phyloP scores from a whole-genome alignment of 352 stramenopile species.

The Globisporangium perplexum region DNA sequence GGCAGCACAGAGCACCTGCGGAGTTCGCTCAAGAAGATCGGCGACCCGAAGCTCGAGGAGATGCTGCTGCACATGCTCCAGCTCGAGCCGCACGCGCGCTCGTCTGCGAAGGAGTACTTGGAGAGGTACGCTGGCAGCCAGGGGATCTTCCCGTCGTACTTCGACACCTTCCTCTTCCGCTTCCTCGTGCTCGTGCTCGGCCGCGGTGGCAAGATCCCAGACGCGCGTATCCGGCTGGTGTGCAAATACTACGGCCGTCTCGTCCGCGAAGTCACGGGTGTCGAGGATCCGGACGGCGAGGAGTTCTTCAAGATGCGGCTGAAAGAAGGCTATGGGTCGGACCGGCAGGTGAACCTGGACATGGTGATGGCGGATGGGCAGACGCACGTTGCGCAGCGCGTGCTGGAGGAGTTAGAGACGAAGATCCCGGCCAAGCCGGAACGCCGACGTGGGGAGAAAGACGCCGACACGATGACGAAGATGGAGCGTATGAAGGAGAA shows the following conservation, averaged over 20 bases:
- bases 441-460: constrained; percentile 28
- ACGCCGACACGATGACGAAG: constrained; percentile 32
- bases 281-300: constrained; percentile 87
- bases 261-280: constrained; percentile 87
- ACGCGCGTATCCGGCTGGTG: constrained; percentile 91
- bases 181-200: constrained; percentile 86
- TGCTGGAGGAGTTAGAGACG: constrained; percentile 59
- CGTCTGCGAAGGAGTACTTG: constrained; percentile 88
- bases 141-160: constrained; percentile 77
- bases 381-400: constrained; percentile 63
- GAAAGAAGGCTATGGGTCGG: constrained; percentile 78
- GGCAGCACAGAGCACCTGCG: constrained; percentile 67
- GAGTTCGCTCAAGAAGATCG: constrained; percentile 90
- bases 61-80: constrained; percentile 93
- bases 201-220: constrained; percentile 79
- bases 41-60: constrained; percentile 85
- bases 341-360: constrained; percentile 44
- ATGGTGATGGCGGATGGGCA: constrained; percentile 37
- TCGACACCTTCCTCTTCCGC: constrained; percentile 85
- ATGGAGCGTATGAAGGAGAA: constrained; percentile 58
- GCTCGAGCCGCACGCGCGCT: constrained; percentile 81
- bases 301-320: constrained; percentile 87
- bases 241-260: constrained; percentile 92
- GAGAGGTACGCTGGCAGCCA: constrained; percentile 66
- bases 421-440: constrained; percentile 38